Evolutionary conservation across 257 asterid species (phyloP).

Genomic region (Plectranthus barbatus): DNA sequence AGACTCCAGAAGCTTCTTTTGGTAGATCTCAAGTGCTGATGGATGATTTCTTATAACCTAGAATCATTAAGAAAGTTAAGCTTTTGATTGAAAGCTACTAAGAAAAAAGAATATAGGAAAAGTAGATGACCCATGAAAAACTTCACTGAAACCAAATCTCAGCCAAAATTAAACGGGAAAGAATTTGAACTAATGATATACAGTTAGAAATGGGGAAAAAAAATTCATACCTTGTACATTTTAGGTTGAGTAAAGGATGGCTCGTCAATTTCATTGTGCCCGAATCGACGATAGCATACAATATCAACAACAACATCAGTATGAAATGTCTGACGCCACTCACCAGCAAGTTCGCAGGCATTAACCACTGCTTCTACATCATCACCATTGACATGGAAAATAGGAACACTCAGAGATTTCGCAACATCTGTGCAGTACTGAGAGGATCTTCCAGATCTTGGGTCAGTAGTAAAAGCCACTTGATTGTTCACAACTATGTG

Average conservation of each 20-base stretch:
- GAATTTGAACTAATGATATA: not conserved
- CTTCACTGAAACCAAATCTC: not conserved
- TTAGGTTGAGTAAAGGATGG: constrained; percentile 95
- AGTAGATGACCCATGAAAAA: not conserved
- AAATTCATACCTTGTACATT: constrained; percentile 68
- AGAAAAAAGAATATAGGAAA: not conserved
- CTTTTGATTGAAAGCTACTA: not conserved
- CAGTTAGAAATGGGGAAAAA: not conserved
- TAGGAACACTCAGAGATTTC: constrained; percentile 86
- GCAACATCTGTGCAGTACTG: constrained; percentile 98
- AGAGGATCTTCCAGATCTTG: constrained; percentile 86
- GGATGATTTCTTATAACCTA: constrained; percentile 86
- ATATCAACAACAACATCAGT: constrained; percentile 93
- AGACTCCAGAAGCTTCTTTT: constrained; percentile 64
- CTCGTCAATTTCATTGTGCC: constrained; percentile 94
- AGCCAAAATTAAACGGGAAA: not conserved
- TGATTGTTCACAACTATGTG: constrained; percentile 97
- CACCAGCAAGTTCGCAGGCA: constrained; percentile 96
- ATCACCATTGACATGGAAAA: constrained; percentile 95
- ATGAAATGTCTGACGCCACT: constrained; percentile 95
- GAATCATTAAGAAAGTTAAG: constrained; percentile 24
- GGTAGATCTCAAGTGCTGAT: constrained; percentile 78
- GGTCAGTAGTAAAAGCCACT: constrained; percentile 96
- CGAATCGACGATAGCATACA: constrained; percentile 89
- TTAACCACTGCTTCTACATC: constrained; percentile 92